Base-by-base conservation (phyloP, 2,329 filamentous ascomycete genomes). In the Diaporthe humulicola region DNA sequence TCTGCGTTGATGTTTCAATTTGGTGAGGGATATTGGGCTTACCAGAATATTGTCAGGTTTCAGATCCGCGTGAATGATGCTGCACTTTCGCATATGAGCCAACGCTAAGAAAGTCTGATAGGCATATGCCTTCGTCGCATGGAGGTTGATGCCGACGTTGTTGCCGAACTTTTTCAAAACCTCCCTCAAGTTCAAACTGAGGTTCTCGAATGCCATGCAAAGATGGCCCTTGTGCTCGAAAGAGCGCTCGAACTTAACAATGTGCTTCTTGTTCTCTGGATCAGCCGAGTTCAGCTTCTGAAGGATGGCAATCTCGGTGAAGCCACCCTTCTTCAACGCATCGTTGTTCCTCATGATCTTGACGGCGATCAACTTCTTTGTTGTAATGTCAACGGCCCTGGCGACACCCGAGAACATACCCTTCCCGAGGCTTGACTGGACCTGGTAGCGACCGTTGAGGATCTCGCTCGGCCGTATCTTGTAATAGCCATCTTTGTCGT, bases 331-430 rank as follows among this genome's bases (percentile, higher is more conserved):
- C 78, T 92, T 90, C 83, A 98, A 93, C 17, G 95, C 94, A 81
- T 98, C 96, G 80, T 99, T 98, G 84, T 97, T 97, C 77, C 97
- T 94, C 84, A 98, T 98, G 79, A 99, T 97, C 86, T 99, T 99
- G 88, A 99, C 94, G 33, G 97, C 97, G 42, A 98, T 96, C n/a
- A 94, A 83, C 79, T 91, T 90, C 80, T 92, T 93, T 74, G 90
- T 94, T 66, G 91, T 91, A 30, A 93, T 90, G 83, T 98, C 96
- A 77, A 91, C 89, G 30, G 97, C 97, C 77, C 95, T 92, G 71
- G 97, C 95, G n/a, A 99, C 97, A 12, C 95, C 95, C 0, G 97
- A 98, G 83, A 98, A 99, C 90, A 98, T 98, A 79, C 97, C 97
- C 84, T 95, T 95, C 77, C 97, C 97, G 30, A 99, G 89, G 70